A percentile compares a stretch with the other conserved stretches of the same genome.
These are phyloP conservation scores for Lipomyces yamadae DNA, from an alignment of 805 yeast genomes.

Conservation along the genomic window DNA sequence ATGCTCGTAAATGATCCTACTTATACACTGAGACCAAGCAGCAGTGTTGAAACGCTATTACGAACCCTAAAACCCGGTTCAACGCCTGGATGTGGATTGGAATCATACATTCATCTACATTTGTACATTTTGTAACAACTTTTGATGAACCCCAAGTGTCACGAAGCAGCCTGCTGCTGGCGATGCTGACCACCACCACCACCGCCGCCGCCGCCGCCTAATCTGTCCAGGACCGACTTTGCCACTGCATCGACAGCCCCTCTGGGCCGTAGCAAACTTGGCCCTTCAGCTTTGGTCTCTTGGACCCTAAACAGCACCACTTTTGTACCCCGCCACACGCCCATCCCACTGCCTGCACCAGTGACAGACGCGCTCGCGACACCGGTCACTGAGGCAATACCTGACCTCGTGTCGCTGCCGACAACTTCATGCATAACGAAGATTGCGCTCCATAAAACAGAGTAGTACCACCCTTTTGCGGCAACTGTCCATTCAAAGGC, in stretches of 20 bases:
- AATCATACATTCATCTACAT: background rate
- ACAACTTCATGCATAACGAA: slow-evolving; percentile 44
- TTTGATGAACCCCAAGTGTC: background rate
- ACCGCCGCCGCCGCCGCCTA: slow-evolving; percentile 36
- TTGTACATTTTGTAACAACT: background rate
- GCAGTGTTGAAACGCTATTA: too few species aligned
- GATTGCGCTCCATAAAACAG: slow-evolving; percentile 65
- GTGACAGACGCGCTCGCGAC: slow-evolving; percentile 4
- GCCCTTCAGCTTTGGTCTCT: slow-evolving; percentile 49
- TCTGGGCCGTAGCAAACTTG: slow-evolving; percentile 49
- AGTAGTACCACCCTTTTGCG: slow-evolving; percentile 77
- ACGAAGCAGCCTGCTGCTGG: background rate
- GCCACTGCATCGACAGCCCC: slow-evolving; percentile 58
- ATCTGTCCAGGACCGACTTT: slow-evolving; percentile 54
- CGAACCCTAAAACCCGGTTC: too few species aligned
- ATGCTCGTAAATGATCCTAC: too few species aligned
- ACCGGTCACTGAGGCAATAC: slow-evolving; percentile 10
- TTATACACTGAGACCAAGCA: too few species aligned
- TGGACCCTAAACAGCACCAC: slow-evolving; percentile 58
- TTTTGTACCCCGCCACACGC: slow-evolving; percentile 35
- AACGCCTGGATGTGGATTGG: too few species aligned
- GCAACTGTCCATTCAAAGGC: slow-evolving; percentile 65
- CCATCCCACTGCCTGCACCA: slow-evolving; percentile 11
- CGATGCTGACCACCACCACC: background rate
- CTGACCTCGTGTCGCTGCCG: slow-evolving; percentile 18